phyloP scores from a whole-genome alignment of 495 filamentous ascomycete species.

The Penicillium canescens region DNA sequence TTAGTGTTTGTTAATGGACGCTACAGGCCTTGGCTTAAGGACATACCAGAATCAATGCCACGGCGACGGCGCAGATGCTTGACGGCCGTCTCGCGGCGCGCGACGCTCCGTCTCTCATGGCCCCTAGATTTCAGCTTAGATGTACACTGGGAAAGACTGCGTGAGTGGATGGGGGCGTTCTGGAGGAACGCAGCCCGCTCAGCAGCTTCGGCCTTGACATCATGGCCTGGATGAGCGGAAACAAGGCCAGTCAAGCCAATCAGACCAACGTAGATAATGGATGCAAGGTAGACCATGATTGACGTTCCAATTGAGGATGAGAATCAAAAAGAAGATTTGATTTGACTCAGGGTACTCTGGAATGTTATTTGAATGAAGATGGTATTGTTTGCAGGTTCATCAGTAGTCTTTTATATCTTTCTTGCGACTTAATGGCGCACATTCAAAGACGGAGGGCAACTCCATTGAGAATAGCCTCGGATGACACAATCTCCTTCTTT shows the following conservation, averaged over 20 bases:
- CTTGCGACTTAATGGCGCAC: neutral
- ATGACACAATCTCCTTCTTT: neutral
- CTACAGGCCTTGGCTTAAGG: neutral
- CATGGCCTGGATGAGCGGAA: constrained; percentile 50
- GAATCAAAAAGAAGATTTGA: neutral
- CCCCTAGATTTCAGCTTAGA: constrained; percentile 51
- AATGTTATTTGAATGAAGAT: no score
- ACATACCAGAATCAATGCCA: constrained; percentile 16
- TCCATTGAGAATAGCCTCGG: neutral
- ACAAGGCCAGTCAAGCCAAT: constrained; percentile 17
- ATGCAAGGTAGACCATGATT: constrained; percentile 20
- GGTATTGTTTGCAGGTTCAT: no score
- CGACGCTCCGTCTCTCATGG: constrained; percentile 41
- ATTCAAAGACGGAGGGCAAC: neutral
- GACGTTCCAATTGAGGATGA: neutral
- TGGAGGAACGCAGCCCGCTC: constrained; percentile 46
- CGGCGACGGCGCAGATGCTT: constrained; percentile 32
- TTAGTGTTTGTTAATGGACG: neutral
- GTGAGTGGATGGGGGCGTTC: constrained; percentile 29
- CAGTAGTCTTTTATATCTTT: neutral
- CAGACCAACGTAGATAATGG: constrained; percentile 17
- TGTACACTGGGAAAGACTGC: constrained; percentile 48
- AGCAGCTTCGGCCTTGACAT: constrained; percentile 43
- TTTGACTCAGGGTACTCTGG: no score
- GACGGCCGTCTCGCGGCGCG: constrained; percentile 39